Conservation (phyloP, 192 early-diverging fungal genomes). For the Coemansia sp. region DNA sequence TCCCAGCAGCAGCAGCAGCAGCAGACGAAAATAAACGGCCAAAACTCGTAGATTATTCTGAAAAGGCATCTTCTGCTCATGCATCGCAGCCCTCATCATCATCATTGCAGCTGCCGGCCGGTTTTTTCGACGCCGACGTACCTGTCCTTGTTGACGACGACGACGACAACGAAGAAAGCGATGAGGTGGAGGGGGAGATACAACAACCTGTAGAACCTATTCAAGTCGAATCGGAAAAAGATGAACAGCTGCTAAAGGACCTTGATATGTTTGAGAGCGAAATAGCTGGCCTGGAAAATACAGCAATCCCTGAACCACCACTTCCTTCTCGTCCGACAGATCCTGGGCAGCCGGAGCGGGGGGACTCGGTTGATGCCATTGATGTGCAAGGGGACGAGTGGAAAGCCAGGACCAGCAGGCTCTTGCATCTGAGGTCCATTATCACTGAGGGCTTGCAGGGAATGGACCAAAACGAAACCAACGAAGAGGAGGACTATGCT, state of each 20-base stretch:
- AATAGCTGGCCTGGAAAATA: constrained; percentile 11
- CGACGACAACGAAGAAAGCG: neutral
- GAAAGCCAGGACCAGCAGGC: constrained; percentile 8
- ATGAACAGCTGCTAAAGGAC: constrained; percentile 6
- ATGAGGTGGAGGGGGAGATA: neutral
- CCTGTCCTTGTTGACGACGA: neutral
- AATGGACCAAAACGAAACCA: constrained; percentile 14
- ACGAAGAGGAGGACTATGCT: neutral
- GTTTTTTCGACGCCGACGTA: constrained; percentile 12
- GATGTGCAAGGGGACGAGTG: constrained; percentile 17
- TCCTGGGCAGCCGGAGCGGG: neutral
- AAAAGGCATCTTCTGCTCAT: neutral
- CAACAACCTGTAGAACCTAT: no score
- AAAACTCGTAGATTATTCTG: constrained; percentile 15
- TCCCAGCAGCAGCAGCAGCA: no score
- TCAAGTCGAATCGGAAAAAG: neutral
- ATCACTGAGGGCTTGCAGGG: constrained; percentile 19
- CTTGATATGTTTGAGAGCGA: constrained; percentile 30
- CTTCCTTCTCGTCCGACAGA: neutral
- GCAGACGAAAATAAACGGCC: constrained; percentile 14
- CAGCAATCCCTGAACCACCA: neutral
- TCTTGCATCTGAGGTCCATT: constrained; percentile 18
- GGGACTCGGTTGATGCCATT: neutral
- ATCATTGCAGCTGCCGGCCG: constrained; percentile 5
- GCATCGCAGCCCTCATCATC: no score